A percentile compares a stretch with the other conserved stretches of the same genome.
These are phyloP conservation scores for Diplodia corticola DNA, from an alignment of 2,329 filamentous ascomycete species.

Conservation along the genomic window DNA sequence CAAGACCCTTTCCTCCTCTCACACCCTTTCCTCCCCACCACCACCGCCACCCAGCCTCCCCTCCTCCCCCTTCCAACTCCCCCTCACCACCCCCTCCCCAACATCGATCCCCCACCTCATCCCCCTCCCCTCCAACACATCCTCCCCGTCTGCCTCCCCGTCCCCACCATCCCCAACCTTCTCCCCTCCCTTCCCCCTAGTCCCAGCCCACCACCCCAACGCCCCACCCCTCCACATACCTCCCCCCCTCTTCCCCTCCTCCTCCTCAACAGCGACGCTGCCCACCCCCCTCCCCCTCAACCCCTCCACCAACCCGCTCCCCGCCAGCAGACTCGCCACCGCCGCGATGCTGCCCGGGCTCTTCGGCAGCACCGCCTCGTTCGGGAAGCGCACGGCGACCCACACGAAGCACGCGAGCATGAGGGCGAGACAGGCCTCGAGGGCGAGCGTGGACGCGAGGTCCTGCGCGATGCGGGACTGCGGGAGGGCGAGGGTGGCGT, in stretches of 20 bases:
- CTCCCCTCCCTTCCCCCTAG: neutral
- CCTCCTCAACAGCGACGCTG: neutral
- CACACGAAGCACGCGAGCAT: neutral
- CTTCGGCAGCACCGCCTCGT: neutral
- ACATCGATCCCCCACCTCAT: constrained; percentile 21
- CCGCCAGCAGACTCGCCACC: neutral
- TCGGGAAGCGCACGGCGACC: neutral
- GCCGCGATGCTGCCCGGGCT: constrained; percentile 6
- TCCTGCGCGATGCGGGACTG: neutral
- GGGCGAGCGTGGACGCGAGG: neutral
- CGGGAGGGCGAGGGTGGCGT: neutral
- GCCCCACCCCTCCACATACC: neutral
- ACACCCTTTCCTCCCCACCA: neutral
- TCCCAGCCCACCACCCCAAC: constrained; percentile 8
- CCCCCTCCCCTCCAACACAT: neutral
- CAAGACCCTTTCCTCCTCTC: no score
- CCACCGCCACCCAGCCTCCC: neutral
- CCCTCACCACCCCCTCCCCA: neutral
- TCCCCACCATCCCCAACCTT: neutral
- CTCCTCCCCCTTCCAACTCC: constrained; percentile 5
- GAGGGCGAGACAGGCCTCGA: neutral
- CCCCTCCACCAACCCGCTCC: neutral
- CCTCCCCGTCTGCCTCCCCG: neutral
- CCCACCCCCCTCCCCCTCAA: neutral
- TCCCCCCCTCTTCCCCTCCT: neutral